These are phyloP conservation scores for Nicotiana attenuata DNA, from an alignment of 257 asterid species.

Conservation along the genomic window DNA sequence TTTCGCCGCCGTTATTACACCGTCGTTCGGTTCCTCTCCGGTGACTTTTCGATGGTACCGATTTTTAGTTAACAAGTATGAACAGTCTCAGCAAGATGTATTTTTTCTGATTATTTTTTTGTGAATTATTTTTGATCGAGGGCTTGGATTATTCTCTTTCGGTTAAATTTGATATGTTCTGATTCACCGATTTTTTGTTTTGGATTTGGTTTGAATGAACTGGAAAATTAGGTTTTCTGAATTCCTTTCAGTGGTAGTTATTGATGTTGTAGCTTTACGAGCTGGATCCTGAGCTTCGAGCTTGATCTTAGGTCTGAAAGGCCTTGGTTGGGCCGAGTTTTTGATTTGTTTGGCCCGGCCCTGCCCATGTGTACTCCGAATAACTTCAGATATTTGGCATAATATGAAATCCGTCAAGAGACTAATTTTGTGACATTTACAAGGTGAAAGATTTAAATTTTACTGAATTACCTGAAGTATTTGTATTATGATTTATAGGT, in stretches of 20 bases:
- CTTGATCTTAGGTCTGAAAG: conserved; percentile 1
- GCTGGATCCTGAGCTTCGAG: background rate
- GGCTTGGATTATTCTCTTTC: background rate
- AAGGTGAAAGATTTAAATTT: background rate
- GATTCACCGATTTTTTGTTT: background rate
- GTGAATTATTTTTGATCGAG: background rate
- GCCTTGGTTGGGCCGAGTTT: background rate
- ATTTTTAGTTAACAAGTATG: background rate
- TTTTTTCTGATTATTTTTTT: background rate
- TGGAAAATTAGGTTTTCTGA: background rate
- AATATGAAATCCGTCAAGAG: background rate
- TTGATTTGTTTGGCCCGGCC: background rate
- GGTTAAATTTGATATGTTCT: background rate
- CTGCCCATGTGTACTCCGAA: background rate
- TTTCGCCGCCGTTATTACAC: background rate
- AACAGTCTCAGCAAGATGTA: background rate
- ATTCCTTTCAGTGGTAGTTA: background rate
- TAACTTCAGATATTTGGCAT: background rate
- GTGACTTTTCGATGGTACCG: background rate
- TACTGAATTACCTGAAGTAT: background rate
- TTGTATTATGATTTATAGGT: background rate
- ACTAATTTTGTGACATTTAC: background rate
- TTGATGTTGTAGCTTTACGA: background rate
- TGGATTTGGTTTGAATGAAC: background rate
- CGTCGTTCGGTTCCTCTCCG: background rate